Evolutionary conservation across 2,329 filamentous ascomycete species (phyloP), one percentile per base, ranked within the genome.

Genomic region (Apiospora malaysiana): DNA sequence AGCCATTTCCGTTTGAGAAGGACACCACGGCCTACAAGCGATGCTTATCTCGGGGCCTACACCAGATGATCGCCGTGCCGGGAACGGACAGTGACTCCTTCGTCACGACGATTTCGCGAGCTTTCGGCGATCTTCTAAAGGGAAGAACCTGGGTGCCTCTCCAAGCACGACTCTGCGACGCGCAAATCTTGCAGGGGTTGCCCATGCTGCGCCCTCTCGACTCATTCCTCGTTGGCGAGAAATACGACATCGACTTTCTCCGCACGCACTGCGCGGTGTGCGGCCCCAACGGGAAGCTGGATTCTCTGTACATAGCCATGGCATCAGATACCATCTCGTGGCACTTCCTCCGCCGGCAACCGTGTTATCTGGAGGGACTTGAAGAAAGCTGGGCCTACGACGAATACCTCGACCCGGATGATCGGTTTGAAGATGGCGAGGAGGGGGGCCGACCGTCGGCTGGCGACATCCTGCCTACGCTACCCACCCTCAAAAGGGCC

Each of bases 241-340:
- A 81, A 25, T 89, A 85, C 74, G 84, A 89, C 75, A 78, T 83
- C 65, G 82, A 85, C 9, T 90, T 90, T 70, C 80, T 90, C 37
- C 82, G 81, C 37, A 77, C 81, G 51, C 81, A 89, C 76, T 90
- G 88, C 74, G 88, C 87, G n/a, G 86, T 89, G 3, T 83, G 85
- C 67, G 86, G 88, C 66, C 80, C 82, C 4, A 84, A 82, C 69
- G 88, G 88, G 59, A 87, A 86, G 74, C 86, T 89, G 32, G 86
- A 89, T 74, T 89, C 88, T 25, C 78, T 90, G 18, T 90, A 90
- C 74, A 88, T 90, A 70, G 87, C 88, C 70, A 87, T 89, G 86
- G 80, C 82, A 16, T 76, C 82, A 7, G 84, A 87, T 70, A 85
- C 84, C 8, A 80, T 90, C n/a, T 87, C 87, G 2, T 90, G 88